Conservation (phyloP, 176 grass and related monocot species). For the Dactylis glomerata region DNA sequence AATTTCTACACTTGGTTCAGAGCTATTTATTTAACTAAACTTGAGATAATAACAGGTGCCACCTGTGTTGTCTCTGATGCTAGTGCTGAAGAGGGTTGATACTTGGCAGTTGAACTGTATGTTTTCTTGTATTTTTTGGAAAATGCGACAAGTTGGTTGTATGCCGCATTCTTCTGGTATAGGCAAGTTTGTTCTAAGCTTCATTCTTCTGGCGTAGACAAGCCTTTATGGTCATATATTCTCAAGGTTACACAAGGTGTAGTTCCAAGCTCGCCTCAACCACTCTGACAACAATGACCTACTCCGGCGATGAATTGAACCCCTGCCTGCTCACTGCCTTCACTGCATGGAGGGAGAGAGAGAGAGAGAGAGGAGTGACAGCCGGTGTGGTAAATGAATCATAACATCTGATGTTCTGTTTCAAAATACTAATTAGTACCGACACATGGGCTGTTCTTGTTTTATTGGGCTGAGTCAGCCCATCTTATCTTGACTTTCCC, state of each 20-base stretch:
- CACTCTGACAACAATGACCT: neutral
- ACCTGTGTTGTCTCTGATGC: neutral
- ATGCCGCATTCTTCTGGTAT: conserved; percentile 11
- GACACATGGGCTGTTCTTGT: neutral
- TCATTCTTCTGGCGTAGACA: conserved; percentile 21
- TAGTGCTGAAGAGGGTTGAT: neutral
- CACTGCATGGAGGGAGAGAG: neutral
- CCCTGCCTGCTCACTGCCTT: neutral
- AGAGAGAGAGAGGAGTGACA: neutral
- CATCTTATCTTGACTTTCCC: neutral
- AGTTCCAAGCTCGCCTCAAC: neutral
- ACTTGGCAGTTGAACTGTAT: neutral
- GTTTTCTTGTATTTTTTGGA: neutral
- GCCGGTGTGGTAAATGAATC: neutral
- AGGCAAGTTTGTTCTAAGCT: neutral
- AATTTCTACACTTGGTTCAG: conserved; percentile 1
- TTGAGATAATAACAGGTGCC: neutral
- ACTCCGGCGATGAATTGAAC: neutral
- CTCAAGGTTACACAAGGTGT: neutral
- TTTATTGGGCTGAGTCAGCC: neutral
- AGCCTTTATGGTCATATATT: neutral
- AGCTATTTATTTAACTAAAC: conserved; percentile 22
- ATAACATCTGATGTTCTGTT: neutral
- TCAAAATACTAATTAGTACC: neutral
- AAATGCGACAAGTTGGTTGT: neutral